A percentile compares a stretch with the other conserved stretches of the same genome.
Evolutionary conservation across 2,329 filamentous ascomycete genomes (phyloP).

Genomic region (Rhinocladiella similis): DNA sequence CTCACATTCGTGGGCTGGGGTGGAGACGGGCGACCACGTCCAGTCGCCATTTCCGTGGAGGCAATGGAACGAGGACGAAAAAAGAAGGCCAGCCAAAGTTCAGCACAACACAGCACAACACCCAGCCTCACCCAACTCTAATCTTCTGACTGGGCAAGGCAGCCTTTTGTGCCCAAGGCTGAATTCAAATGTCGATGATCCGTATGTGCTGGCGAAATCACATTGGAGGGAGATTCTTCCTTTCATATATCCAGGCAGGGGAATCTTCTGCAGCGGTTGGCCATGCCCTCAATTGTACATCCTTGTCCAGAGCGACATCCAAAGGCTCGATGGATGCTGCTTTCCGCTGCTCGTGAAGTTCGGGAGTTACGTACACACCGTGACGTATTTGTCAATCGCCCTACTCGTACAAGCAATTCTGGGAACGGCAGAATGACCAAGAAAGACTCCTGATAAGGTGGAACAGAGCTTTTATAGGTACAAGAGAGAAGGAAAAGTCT

Average conservation of each 20-base stretch:
- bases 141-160: constrained; percentile 2
- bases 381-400: constrained; percentile 16
- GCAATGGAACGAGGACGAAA: not conserved
- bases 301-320: constrained; percentile 11
- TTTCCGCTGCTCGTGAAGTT: constrained; percentile 12
- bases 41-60: constrained; percentile 16
- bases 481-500: constrained; percentile 10
- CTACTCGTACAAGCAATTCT: too few species aligned
- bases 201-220: constrained; percentile 16
- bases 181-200: constrained; percentile 17
- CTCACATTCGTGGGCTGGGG: not conserved
- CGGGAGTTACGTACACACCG: constrained; percentile 6
- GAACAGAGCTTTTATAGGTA: constrained; percentile 17
- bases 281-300: constrained; percentile 12
- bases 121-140: too few species aligned
- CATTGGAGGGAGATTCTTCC: constrained; percentile 14
- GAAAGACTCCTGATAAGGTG: constrained; percentile 10
- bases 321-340: constrained; percentile 7
- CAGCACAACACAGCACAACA: not conserved
- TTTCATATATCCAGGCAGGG: constrained; percentile 18
- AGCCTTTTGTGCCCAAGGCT: constrained; percentile 20
- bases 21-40: constrained; percentile 9
- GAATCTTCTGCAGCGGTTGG: not conserved
- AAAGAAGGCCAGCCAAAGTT: constrained; percentile 2
- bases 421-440: not conserved